Conservation (phyloP, 176 grass and related monocot species). For the Leersia perrieri region DNA sequence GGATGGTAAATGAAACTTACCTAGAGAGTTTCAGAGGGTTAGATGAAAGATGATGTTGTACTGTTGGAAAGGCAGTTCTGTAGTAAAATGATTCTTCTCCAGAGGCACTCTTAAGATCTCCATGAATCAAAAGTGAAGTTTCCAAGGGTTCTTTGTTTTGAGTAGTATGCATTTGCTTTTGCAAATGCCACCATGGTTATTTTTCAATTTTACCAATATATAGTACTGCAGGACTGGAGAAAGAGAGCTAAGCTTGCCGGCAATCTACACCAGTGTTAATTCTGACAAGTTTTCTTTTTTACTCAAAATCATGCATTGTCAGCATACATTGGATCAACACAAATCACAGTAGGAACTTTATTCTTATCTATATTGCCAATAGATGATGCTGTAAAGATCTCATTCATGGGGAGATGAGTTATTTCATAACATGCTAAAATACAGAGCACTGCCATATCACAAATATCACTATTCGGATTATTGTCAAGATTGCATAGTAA, state of each 20-base stretch:
- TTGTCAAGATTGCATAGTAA: conserved; percentile 5
- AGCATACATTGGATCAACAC: not conserved
- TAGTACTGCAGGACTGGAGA: no score
- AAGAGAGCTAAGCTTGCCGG: no score
- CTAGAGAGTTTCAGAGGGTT: not conserved
- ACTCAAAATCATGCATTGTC: not conserved
- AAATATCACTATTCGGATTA: not conserved
- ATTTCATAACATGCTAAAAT: conserved; percentile 14
- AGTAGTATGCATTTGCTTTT: not conserved
- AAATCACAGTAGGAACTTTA: not conserved
- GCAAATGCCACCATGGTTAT: not conserved
- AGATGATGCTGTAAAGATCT: conserved; percentile 21
- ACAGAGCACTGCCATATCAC: not conserved
- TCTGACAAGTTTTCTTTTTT: no score
- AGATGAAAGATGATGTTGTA: conserved; percentile 24
- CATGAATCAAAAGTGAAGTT: conserved; percentile 3
- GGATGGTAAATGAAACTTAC: conserved; percentile 39
- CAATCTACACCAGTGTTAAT: no score
- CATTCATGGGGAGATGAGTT: conserved; percentile 16
- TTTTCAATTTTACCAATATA: not conserved
- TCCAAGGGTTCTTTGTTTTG: not conserved
- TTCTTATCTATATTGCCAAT: not conserved
- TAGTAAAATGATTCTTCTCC: conserved; percentile 13
- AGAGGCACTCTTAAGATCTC: conserved; percentile 27
- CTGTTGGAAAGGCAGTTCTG: conserved; percentile 16